Evolutionary conservation across 2,329 filamentous ascomycete genomes (phyloP), one percentile per base, ranked within the genome.

Genomic region (Bipolaris oryzae): DNA sequence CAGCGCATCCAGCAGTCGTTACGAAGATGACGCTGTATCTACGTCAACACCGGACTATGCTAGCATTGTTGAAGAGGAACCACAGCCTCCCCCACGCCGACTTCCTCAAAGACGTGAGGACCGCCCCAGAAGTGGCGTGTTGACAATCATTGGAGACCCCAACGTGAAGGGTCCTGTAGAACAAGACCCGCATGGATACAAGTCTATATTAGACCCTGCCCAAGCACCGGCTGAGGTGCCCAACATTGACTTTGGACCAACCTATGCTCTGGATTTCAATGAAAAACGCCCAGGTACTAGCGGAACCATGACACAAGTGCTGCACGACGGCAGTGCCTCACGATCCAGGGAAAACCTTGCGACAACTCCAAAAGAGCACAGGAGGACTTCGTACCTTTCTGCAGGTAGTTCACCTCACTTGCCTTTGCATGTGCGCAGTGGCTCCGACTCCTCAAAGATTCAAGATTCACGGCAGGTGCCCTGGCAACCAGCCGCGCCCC

Each of bases 171-270:
- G 63, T 56, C 78, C 75, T 39, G 74, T 77, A 34, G 78, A 80
- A 28, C 68, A 80, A 58, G 78, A 78, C 45, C 80, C 81, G 51
- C 79, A 80, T 15, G 81, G 75, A 76, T 57, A 79, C 72, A 57
- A 81, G 81, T 62, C 62, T 66, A 72, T 50, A 55, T 7, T 55
- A 59, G 25, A 66, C 61, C 50, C 57, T 34, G 16, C 38, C 46
- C 48, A 61, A 60, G 46, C 52, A 20, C 51, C 64, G 13, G 80
- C 84, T 21, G 82, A 86, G 54, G 87, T 96, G 58, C 91, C 91
- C 1, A 78, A 83, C 4, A 85, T 96, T 60, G 88, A 97, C 74
- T 97, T 97, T 76, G 94, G 94, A 0, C 91, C 89, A 5, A 96
- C 93, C 0, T 79, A 91, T 66, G 88, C 89, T 57, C 89, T 92